phyloP scores from a whole-genome alignment of 2,329 filamentous ascomycete genomes.

The Colletotrichum aenigma region DNA sequence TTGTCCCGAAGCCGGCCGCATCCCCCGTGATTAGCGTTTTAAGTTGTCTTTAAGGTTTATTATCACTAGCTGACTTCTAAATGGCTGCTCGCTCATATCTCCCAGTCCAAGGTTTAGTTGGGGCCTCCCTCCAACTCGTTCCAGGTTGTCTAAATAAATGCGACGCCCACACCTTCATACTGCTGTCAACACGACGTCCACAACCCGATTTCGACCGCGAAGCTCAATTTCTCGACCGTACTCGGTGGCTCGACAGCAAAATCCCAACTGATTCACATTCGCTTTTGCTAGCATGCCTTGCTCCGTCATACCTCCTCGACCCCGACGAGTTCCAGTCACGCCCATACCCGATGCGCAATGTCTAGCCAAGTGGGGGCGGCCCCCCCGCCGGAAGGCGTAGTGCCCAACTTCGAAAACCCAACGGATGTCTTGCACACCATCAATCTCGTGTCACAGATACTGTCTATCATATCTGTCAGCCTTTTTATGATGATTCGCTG shows the following conservation, averaged over 20 bases:
- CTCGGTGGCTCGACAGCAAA: not conserved
- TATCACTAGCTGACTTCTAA: not conserved
- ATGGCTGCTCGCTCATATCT: not conserved
- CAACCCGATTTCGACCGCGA: not conserved
- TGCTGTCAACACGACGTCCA: rapidly evolving
- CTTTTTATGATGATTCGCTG: constrained; percentile 27
- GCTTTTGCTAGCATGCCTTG: not conserved
- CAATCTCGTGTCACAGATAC: constrained; percentile 29
- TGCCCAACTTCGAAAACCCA: constrained; percentile 27
- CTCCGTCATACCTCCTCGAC: not conserved
- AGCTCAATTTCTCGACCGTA: not conserved
- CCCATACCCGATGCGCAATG: constrained; percentile 2
- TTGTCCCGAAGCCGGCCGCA: not conserved
- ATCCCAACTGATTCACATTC: not conserved
- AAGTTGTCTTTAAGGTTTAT: not conserved
- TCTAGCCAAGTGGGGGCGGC: constrained; percentile 2
- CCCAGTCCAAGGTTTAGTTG: not conserved
- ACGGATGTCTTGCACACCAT: constrained; percentile 28
- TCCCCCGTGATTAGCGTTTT: not conserved
- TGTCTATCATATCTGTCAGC: constrained; percentile 29
- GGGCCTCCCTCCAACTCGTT: not conserved
- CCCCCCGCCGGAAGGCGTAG: constrained; percentile 29
- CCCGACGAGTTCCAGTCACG: not conserved
- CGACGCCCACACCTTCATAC: not conserved
- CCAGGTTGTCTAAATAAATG: not conserved